Percentiles rank a stretch among this genome's conserved stretches.
Evolutionary conservation across 129 eudicot species (phyloP).

Genomic region (Scalesia atractyloides): DNA sequence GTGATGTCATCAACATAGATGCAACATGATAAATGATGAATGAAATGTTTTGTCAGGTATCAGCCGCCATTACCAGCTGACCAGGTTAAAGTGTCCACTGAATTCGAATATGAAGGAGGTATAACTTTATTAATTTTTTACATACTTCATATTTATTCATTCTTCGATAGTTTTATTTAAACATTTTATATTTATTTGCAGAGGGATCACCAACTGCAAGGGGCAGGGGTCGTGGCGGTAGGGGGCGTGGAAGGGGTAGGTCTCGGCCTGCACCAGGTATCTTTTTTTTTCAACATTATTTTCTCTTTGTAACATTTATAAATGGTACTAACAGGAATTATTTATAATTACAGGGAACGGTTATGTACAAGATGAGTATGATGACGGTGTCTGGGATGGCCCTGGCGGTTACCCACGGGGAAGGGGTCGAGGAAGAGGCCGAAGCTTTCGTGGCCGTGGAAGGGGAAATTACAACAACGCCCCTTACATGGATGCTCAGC

Average conservation of each 20-base stretch:
- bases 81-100: constrained; percentile 75
- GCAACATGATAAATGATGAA: neutral
- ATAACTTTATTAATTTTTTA: neutral
- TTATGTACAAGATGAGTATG: constrained; percentile 60
- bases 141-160: neutral
- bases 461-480: constrained; percentile 70
- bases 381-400: constrained; percentile 90
- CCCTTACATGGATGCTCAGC: constrained; percentile 55
- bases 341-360: constrained; percentile 57
- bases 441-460: constrained; percentile 81
- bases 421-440: constrained; percentile 86
- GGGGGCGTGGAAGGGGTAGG: constrained; percentile 69
- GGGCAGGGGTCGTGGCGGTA: constrained; percentile 94
- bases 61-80: constrained; percentile 96
- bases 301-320: neutral
- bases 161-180: neutral
- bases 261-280: constrained; percentile 69
- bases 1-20: neutral
- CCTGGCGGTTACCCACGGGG: constrained; percentile 71
- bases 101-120: constrained; percentile 92
- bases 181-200: constrained; percentile 33
- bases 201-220: constrained; percentile 90
- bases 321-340: neutral
- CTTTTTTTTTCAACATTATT: neutral
- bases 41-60: constrained; percentile 51